Evolutionary conservation across 2,329 filamentous ascomycete species (phyloP), one percentile per base, ranked within the genome.

Genomic region (Talaromyces rugulosus): DNA sequence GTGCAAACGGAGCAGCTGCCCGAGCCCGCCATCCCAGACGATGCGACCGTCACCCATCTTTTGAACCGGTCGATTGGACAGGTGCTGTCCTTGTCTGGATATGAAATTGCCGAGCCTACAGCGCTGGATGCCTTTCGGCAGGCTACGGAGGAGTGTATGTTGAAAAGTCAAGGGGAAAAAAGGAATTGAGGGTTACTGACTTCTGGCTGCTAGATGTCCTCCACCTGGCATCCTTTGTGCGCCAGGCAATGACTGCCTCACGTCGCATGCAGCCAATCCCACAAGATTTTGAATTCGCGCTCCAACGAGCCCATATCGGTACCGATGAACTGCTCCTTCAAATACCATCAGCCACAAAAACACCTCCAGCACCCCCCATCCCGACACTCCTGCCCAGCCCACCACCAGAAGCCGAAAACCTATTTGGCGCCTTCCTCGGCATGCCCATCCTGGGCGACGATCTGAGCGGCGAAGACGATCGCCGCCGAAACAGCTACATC

Each of bases 61-160:
- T 75, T 88, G 63, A 75, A 81, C 55, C 80, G 83, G 66, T 81
- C 82, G 51, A 83, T 88, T 65, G 78, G 80, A 28, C 77, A 81
- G 58, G 77, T 80, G 61, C 77, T 85, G 66, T 77, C 74, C 58
- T 75, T 80, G 61, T 77, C 77, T 27, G 85, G 85, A 3, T 87
- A 86, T 68, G 82, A 84, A 34, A 71, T 79, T 61, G 83, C 83
- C 28, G 79, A 80, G 59, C 80, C 84, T 9, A 77, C 80, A 28
- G 86, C 84, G 47, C 68, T 88, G 65, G 83, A 87, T 67, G 78
- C 79, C 66, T 82, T 88, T 64, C 76, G 82, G 59, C 78, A 77
- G 61, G 75, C 82, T 50, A 78, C 82, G 27, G 84, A 88, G 74
- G 83, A 86, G 71, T 87, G 84, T 86, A 83, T 68, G 83, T 70